Evolutionary conservation across 192 early-diverging fungal genomes (phyloP), one percentile per base, ranked within the genome.

Genomic region (Podila horticola): DNA sequence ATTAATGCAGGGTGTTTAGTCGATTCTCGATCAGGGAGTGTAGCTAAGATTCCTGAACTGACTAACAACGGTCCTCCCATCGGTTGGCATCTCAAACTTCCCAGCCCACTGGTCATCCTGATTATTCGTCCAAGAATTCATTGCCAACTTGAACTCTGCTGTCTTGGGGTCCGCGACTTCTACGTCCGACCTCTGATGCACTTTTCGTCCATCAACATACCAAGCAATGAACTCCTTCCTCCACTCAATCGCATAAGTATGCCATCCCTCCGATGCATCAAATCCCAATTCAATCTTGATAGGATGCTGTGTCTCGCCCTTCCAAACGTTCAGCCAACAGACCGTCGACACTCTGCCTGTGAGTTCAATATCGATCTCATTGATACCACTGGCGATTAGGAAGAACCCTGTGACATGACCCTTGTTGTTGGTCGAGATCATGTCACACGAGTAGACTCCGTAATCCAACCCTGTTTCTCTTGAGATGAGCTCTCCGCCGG

Each of bases 391-490:
- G 24, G 66, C 64, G 34, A 81, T 81, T 7, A 72, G 57, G 57
- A 81, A 81, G 71, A 81, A 81, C 49, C 58, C 59, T 0, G 75
- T 79, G 65, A 79, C 75, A 41, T 79, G 75, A 17, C 76, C 76
- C 17, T 48, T 24, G 26, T 49, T 31, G 36, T 67, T 71, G 66
- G 75, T 71, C 30, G 75, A 59, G 49, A 79, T 79, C 69, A 79
- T 79, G 26, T 79, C 75, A 49, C 71, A 64, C 1, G 75, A 72
- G 57, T 72, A 81, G 26, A 50, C 48, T 19, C 76, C 76, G 45
- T 81, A 81, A 11, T 60, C 45, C 5, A 72, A 60, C n/a, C n/a
- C 28, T 22, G 48, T 5, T 9, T 30, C 48, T 10, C n/a, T 36
- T 15, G 68, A 62, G 52, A 81, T 72, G 17, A 58, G 19, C 11